Conservation (phyloP, 192 early-diverging fungal species). For the Entophlyctis luteolus region DNA sequence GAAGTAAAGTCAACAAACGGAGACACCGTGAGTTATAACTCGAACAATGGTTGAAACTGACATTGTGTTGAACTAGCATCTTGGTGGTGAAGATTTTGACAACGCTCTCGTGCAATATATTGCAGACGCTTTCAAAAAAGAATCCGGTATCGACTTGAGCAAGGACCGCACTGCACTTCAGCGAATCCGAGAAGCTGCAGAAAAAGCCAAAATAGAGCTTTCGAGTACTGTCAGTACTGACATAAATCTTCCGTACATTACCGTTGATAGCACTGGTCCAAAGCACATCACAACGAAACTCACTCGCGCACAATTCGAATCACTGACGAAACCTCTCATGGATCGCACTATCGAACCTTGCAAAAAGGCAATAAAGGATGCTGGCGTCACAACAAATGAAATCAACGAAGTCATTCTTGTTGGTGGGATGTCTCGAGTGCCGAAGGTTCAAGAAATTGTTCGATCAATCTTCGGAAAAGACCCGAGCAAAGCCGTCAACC, state of each 20-base stretch:
- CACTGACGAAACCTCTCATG: conserved; percentile 71
- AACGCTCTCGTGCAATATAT: conserved; percentile 71
- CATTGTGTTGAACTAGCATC: conserved; percentile 35
- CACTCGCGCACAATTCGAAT: conserved; percentile 85
- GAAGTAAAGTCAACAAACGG: conserved; percentile 99
- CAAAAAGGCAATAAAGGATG: conserved; percentile 96
- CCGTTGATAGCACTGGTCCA: conserved; percentile 80
- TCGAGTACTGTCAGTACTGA: conserved; percentile 92
- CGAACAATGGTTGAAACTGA: conserved; percentile 52
- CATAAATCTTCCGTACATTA: conserved; percentile 95
- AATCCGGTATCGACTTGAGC: conserved; percentile 77
- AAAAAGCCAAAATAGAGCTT: conserved; percentile 99
- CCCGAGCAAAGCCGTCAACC: conserved; percentile 93
- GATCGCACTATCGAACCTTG: conserved; percentile 88
- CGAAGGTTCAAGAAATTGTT: conserved; percentile 92
- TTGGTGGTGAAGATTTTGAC: conserved; percentile 67
- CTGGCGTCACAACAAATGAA: conserved; percentile 71
- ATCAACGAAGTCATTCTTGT: conserved; percentile 95
- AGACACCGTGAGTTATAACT: conserved; percentile 61
- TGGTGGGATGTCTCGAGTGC: conserved; percentile 97
- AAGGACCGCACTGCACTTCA: conserved; percentile 93
- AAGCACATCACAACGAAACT: conserved; percentile 97
- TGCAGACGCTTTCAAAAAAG: conserved; percentile 87
- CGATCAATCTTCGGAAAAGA: conserved; percentile 85
- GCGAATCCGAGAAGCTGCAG: conserved; percentile 93